Percentiles rank a stretch among this genome's conserved stretches.
Conservation (phyloP, 768 basidiomycete species). For the Mycena floridula region DNA sequence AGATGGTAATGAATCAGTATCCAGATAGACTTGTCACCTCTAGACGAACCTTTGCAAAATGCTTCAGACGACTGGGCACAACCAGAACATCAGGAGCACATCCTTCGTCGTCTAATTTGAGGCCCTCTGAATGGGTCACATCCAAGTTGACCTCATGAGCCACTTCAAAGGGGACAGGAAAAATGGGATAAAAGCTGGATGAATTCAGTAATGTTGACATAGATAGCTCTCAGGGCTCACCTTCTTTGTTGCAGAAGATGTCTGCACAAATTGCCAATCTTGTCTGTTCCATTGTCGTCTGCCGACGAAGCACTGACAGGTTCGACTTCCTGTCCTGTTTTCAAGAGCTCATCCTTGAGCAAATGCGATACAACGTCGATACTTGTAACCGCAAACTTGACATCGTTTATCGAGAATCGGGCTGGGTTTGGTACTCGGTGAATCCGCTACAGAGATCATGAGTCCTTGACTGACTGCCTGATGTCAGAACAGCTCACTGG, state of each 20-base stretch:
- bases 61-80: constrained; percentile 81
- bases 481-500: constrained; percentile 32
- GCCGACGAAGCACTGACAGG: constrained; percentile 29
- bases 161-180: constrained; percentile 75
- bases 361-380: constrained; percentile 89
- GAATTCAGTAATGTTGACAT: background rate
- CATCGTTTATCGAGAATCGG: constrained; percentile 77
- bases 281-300: constrained; percentile 52
- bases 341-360: constrained; percentile 74
- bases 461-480: too few species aligned
- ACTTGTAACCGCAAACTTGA: constrained; percentile 75
- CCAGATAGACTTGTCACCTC: background rate
- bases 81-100: constrained; percentile 80
- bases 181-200: constrained; percentile 88
- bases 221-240: constrained; percentile 30
- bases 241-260: constrained; percentile 85
- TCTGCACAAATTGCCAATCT: constrained; percentile 73
- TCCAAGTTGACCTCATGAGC: constrained; percentile 85
- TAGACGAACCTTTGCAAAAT: constrained; percentile 73
- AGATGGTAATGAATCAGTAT: constrained; percentile 2
- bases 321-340: constrained; percentile 57
- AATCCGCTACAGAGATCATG: constrained; percentile 78
- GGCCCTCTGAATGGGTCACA: constrained; percentile 61
- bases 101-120: constrained; percentile 33
- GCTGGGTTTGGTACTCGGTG: constrained; percentile 82